These are phyloP conservation scores for Aspergillus thermomutatus DNA, from an alignment of 2,329 filamentous ascomycete genomes.

Conservation along the genomic window DNA sequence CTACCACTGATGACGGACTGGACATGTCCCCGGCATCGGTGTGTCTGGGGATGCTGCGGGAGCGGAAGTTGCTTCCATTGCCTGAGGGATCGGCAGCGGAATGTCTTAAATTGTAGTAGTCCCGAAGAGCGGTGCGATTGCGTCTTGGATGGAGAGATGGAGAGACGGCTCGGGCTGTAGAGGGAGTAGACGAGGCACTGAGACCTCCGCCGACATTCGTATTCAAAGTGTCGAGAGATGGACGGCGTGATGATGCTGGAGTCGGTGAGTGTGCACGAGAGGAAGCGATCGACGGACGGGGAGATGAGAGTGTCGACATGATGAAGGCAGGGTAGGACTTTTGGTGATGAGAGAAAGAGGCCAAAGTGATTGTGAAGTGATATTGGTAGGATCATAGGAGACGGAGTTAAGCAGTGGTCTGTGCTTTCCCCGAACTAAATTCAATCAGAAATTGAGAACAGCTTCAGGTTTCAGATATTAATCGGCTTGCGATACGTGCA, in stretches of 20 bases:
- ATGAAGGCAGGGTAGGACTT: conserved; percentile 6
- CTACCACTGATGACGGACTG: conserved; percentile 24
- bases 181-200: conserved; percentile 34
- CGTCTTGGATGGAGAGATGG: conserved; percentile 47
- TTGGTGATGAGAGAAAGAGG: neutral
- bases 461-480: neutral
- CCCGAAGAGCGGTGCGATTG: conserved; percentile 82
- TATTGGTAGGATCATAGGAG: too few relatives aligned
- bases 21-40: conserved; percentile 42
- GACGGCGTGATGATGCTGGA: conserved; percentile 71
- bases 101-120: conserved; percentile 84
- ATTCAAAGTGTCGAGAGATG: conserved; percentile 65
- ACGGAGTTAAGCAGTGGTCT: conserved; percentile 25
- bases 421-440: conserved; percentile 14
- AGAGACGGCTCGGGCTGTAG: conserved; percentile 42
- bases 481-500: neutral
- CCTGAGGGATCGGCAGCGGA: conserved; percentile 35
- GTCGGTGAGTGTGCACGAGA: conserved; percentile 54
- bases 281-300: conserved; percentile 56
- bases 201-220: conserved; percentile 53
- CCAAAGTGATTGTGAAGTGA: neutral
- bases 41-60: conserved; percentile 39
- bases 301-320: conserved; percentile 62
- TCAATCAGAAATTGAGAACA: neutral
- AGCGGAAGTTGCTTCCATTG: conserved; percentile 21